Evolutionary conservation across 1,284 basidiomycete genomes (phyloP).

Genomic region (Agaricales sp.): DNA sequence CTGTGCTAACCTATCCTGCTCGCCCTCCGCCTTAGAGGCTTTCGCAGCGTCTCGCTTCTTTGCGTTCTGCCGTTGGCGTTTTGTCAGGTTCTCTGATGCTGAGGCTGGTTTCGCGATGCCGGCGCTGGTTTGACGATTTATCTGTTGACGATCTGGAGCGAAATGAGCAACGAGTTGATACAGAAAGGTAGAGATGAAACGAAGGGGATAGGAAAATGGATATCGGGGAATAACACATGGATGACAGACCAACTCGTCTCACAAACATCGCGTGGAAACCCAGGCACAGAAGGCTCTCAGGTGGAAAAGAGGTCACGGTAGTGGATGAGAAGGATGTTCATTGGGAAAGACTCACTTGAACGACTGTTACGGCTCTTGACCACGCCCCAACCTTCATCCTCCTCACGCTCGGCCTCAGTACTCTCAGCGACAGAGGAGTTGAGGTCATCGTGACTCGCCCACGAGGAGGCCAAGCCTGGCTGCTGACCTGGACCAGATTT

Average conservation of each 20-base stretch:
- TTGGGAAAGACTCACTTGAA: conserved; percentile 19
- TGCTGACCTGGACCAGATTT: conserved; percentile 41
- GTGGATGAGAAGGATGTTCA: conserved; percentile 1
- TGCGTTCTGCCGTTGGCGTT: conserved; percentile 63
- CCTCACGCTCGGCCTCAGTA: conserved; percentile 37
- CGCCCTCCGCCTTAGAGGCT: conserved; percentile 42
- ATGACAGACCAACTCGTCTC: neutral
- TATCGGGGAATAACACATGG: neutral
- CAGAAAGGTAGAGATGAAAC: neutral
- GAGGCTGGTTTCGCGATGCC: conserved; percentile 13
- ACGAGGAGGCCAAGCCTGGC: conserved; percentile 56
- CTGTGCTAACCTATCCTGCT: conserved; percentile 36
- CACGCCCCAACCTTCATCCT: conserved; percentile 59
- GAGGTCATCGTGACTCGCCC: conserved; percentile 69
- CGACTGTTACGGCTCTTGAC: conserved; percentile 42
- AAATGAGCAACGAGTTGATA: conserved; percentile 7
- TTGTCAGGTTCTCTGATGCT: conserved; percentile 37
- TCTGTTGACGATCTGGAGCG: conserved; percentile 8
- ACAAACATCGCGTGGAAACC: neutral
- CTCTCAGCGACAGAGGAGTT: conserved; percentile 30
- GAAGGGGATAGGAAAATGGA: neutral
- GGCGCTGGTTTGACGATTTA: conserved; percentile 2
- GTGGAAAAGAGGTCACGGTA: conserved; percentile 2
- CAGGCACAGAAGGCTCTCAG: neutral
- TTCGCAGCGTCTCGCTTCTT: conserved; percentile 48